A percentile compares a stretch with the other conserved stretches of the same genome.
phyloP scores from a whole-genome alignment of 768 basidiomycete genomes.

The Boletus pseudo-olivaceus region DNA sequence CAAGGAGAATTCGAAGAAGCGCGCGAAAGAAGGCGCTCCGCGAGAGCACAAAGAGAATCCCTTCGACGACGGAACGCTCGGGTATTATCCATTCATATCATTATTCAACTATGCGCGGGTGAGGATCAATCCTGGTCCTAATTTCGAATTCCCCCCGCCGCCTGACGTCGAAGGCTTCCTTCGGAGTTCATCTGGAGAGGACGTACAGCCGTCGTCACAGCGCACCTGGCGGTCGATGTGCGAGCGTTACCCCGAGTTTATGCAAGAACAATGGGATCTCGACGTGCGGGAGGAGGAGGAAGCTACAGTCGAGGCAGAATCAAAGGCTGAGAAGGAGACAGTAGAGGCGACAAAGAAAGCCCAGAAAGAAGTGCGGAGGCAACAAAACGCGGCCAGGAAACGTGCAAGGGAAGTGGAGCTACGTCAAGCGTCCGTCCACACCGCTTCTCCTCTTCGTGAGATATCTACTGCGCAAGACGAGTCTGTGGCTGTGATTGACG shows the following conservation, averaged over 20 bases:
- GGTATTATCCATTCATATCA: conserved; percentile 94
- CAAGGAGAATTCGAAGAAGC: conserved; percentile 53
- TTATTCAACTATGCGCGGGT: conserved; percentile 89
- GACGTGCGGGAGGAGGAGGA: conserved; percentile 77
- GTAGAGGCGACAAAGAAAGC: conserved; percentile 32
- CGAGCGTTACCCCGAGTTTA: conserved; percentile 84
- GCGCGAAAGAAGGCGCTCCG: conserved; percentile 57
- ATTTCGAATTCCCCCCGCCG: conserved; percentile 79
- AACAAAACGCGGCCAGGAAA: conserved; percentile 52
- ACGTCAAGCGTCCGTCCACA: conserved; percentile 22
- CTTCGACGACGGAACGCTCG: conserved; percentile 91
- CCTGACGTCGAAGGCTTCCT: conserved; percentile 70
- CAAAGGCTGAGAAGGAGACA: conserved; percentile 47
- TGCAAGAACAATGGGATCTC: conserved; percentile 74
- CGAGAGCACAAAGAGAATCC: conserved; percentile 78
- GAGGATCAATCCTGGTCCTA: conserved; percentile 82
- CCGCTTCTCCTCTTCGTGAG: conserved; percentile 27
- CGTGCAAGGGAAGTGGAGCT: conserved; percentile 39
- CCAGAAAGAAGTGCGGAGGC: conserved; percentile 46
- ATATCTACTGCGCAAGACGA: conserved; percentile 31
- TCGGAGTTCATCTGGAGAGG: conserved; percentile 30
- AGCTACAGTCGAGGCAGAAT: conserved; percentile 43
- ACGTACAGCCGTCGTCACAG: conserved; percentile 25
- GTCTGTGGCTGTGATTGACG: conserved; percentile 21
- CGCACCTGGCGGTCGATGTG: conserved; percentile 74